These are phyloP conservation scores for Chytriomyces confervae DNA, from an alignment of 192 early-diverging fungal species.

Conservation along the genomic window DNA sequence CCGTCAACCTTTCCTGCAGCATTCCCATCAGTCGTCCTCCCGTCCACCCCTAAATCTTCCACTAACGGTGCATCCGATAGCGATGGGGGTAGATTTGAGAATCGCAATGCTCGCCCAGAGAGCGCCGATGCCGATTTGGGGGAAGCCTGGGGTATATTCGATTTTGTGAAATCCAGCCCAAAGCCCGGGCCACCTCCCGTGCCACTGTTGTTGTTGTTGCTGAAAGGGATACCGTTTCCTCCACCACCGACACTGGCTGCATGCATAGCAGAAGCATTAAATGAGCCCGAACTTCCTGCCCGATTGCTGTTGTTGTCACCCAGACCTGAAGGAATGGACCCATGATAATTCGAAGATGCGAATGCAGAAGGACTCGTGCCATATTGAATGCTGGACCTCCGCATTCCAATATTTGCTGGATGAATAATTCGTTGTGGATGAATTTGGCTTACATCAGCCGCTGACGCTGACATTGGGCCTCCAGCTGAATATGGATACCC, in stretches of 20 bases:
- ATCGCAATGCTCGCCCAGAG: slow-evolving; percentile 4
- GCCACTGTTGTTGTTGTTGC: background rate
- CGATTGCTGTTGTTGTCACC: background rate
- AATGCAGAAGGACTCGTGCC: slow-evolving; percentile 13
- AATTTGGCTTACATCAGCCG: slow-evolving; percentile 6
- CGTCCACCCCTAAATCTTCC: background rate
- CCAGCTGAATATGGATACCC: too few species aligned
- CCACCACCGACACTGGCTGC: background rate
- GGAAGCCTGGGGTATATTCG: slow-evolving; percentile 1
- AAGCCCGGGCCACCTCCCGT: background rate
- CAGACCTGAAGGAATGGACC: background rate
- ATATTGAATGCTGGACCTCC: slow-evolving; percentile 22
- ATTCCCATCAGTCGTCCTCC: background rate
- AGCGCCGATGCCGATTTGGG: slow-evolving; percentile 5
- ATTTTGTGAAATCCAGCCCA: slow-evolving; percentile 10
- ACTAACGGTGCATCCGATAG: background rate
- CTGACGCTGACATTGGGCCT: background rate
- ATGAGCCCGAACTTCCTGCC: background rate
- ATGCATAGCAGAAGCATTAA: background rate
- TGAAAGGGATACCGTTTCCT: background rate
- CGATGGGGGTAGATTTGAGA: slow-evolving; percentile 6
- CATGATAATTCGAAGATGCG: background rate
- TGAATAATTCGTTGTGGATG: slow-evolving; percentile 26
- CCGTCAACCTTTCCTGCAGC: background rate
- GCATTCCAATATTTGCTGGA: slow-evolving; percentile 24